These are phyloP conservation scores for Rubia balearica DNA, from an alignment of 305 asterid genomes.

Conservation along the genomic window DNA sequence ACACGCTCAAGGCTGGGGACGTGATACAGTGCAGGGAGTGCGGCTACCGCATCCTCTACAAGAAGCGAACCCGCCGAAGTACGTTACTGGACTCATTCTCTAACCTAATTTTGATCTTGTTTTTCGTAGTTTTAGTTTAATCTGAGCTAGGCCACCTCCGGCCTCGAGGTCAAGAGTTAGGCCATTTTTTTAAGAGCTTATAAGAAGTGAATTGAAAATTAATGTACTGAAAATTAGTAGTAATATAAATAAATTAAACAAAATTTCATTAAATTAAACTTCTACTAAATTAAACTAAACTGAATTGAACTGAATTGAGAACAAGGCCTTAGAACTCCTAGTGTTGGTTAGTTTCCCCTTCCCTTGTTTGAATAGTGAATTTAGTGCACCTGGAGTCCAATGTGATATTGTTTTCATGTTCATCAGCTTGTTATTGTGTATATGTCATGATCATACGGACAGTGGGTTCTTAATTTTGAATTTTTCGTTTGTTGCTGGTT, in stretches of 20 bases:
- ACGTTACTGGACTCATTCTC: slow-evolving; percentile 7
- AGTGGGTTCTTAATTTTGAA: neutral
- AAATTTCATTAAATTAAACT: too few relatives aligned
- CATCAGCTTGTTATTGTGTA: neutral
- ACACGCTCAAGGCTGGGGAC: slow-evolving; percentile 69
- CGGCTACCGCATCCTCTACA: slow-evolving; percentile 85
- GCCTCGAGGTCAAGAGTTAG: too few relatives aligned
- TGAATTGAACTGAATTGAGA: too few relatives aligned
- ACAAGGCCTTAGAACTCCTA: too few relatives aligned
- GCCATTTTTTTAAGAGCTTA: too few relatives aligned
- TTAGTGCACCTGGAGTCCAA: neutral
- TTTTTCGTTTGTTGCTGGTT: neutral
- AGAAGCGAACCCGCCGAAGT: slow-evolving; percentile 91
- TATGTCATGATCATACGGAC: neutral
- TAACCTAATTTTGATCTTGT: neutral
- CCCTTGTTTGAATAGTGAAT: too few relatives aligned
- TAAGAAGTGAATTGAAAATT: too few relatives aligned
- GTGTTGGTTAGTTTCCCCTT: too few relatives aligned
- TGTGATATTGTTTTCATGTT: neutral
- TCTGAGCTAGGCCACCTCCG: neutral
- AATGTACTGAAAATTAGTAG: too few relatives aligned
- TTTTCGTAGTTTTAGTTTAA: neutral
- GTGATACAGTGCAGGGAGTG: slow-evolving; percentile 94
- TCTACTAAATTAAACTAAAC: too few relatives aligned
- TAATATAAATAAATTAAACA: too few relatives aligned